These are phyloP conservation scores for Fistulina hepatica DNA, from an alignment of 1,284 basidiomycete species.

Conservation along the genomic window DNA sequence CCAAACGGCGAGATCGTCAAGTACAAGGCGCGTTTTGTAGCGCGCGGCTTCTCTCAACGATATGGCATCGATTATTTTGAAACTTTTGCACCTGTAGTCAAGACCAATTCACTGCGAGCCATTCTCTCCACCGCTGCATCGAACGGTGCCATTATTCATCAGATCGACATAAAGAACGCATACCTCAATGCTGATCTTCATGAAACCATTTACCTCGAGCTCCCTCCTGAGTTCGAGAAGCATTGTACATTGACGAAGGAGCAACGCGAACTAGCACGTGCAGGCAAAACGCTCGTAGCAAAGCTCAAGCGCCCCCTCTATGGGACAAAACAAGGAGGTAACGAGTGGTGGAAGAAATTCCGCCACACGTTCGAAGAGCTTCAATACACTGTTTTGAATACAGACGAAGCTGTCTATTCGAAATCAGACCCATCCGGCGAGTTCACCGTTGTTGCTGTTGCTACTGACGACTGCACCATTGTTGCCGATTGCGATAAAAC, in stretches of 20 bases:
- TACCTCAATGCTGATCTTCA: too few relatives aligned
- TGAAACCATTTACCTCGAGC: too few relatives aligned
- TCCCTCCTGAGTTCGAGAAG: too few relatives aligned
- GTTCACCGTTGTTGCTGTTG: slow-evolving; percentile 5
- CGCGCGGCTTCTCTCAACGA: slow-evolving; percentile 3
- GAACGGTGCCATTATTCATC: too few relatives aligned
- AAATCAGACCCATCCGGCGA: too few relatives aligned
- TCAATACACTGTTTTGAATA: slow-evolving; percentile 15
- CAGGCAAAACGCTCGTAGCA: slow-evolving; percentile 10
- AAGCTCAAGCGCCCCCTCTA: slow-evolving; percentile 15
- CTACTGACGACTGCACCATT: slow-evolving; percentile 7
- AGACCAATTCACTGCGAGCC: slow-evolving; percentile 4
- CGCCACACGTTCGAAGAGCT: slow-evolving; percentile 10
- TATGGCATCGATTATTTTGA: slow-evolving; percentile 6
- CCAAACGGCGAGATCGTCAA: slow-evolving; percentile 8
- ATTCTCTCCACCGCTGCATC: too few relatives aligned
- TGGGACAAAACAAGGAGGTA: slow-evolving; percentile 18
- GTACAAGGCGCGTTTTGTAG: slow-evolving; percentile 7
- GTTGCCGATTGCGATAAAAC: neutral
- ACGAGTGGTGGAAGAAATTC: slow-evolving; percentile 16
- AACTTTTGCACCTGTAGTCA: slow-evolving; percentile 3
- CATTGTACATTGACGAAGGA: too few relatives aligned
- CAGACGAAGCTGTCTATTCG: too few relatives aligned
- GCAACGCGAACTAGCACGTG: too few relatives aligned
- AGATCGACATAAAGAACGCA: too few relatives aligned